Percentiles rank a stretch among this genome's conserved stretches.
phyloP scores from a whole-genome alignment of 768 basidiomycete species.

The Lentinula lateritia region DNA sequence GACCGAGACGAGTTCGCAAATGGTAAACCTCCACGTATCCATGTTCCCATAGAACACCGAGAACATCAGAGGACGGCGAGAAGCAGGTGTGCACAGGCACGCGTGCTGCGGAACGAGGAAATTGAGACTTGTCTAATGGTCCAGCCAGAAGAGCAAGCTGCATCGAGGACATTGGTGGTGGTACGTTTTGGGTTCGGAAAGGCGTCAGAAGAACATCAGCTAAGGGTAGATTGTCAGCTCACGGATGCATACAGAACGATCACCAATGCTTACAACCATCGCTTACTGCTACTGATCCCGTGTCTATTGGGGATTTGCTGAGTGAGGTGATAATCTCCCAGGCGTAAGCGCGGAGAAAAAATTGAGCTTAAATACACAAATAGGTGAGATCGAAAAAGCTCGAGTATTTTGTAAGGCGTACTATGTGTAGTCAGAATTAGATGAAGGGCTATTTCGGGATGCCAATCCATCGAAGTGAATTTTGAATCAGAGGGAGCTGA shows the following conservation, averaged over 20 bases:
- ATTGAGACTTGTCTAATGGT: conserved; percentile 13
- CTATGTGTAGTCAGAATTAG: conserved; percentile 64
- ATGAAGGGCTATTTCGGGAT: conserved; percentile 70
- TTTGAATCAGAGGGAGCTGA: conserved; percentile 37
- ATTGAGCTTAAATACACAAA: conserved; percentile 29
- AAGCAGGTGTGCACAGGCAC: conserved; percentile 67
- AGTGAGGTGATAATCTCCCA: conserved; percentile 77
- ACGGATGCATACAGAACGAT: not conserved
- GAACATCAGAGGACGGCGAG: conserved; percentile 45
- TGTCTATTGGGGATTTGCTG: conserved; percentile 57
- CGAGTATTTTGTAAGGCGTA: conserved; percentile 27
- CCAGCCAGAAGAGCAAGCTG: conserved; percentile 26
- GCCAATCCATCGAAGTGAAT: conserved; percentile 80
- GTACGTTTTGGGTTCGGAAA: conserved; percentile 89
- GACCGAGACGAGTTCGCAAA: conserved; percentile 55
- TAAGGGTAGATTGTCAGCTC: conserved; percentile 21
- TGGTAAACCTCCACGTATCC: conserved; percentile 68
- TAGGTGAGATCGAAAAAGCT: not conserved
- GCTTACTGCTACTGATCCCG: conserved; percentile 82
- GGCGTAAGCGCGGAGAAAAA: conserved; percentile 57
- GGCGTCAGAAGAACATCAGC: conserved; percentile 81
- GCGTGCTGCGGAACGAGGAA: conserved; percentile 14
- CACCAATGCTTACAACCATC: conserved; percentile 69
- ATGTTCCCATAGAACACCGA: conserved; percentile 68
- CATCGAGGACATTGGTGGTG: conserved; percentile 92